Evolutionary conservation across 1,284 basidiomycete species (phyloP), one percentile per base, ranked within the genome.

Genomic region (Boletus sp.): DNA sequence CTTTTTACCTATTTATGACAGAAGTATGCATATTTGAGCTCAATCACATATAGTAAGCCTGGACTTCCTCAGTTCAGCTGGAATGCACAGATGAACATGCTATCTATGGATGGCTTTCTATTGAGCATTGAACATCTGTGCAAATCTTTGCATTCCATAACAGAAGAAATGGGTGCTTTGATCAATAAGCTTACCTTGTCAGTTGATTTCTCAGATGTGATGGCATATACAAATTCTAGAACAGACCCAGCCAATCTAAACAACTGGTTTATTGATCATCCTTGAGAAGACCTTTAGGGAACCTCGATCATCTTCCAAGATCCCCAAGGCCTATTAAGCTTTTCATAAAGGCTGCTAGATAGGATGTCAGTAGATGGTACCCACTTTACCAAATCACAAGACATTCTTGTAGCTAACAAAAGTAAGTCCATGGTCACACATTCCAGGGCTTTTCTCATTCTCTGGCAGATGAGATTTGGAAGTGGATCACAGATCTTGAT

Each of bases 51-150:
- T 11, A 1, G 2, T 0, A 47, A 61, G 16, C 60, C 60, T 4
- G 36, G 43, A 0, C 53, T 61, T 1, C 59, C 59, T 1, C 59
- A 57, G 2, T 61, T 61, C 18, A 57, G 41, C 13, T 61, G 59
- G 53, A 11, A 61, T 1, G 0, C 31, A 0, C 6, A 0, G 0
- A 49, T 61, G 45, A 49, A 3, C 0, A 15, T 61, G 1, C 46
- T 61, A 0, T 61, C 59, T 0, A 24, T 61, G 0, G 48, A 61
- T 4, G 59, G 53, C 3, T 27, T 48, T 5, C 53, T 46, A 0
- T 9, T 61, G 18, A 48, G 3, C 0, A 8, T 61, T 1, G 7
- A 55, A 0, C 5, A 9, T 0, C 0, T 56, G 1, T 7, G 15
- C 1, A 5, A 43, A 1, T 60, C 58, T 0, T 7, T 39, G 1